These are phyloP conservation scores for Neoconidiobolus thromboides DNA, from an alignment of 371 early-diverging fungal species.

Conservation along the genomic window DNA sequence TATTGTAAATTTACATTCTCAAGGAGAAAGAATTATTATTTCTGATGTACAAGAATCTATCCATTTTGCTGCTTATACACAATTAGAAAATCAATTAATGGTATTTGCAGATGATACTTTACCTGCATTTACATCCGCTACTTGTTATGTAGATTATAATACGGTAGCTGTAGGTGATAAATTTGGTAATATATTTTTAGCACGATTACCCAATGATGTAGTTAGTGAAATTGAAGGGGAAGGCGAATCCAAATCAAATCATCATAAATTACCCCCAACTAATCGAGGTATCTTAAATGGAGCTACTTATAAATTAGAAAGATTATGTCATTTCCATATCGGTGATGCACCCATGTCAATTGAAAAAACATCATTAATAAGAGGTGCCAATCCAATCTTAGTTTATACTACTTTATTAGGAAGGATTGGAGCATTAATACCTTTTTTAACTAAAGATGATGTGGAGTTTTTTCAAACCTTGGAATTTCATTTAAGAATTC, in stretches of 20 bases:
- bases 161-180: slow-evolving; percentile 88
- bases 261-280: slow-evolving; percentile 21
- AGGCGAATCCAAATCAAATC: background rate
- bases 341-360: slow-evolving; percentile 76
- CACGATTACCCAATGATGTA: slow-evolving; percentile 42
- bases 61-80: slow-evolving; percentile 53
- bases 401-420: slow-evolving; percentile 79
- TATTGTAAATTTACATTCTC: slow-evolving; percentile 54
- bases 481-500: slow-evolving; percentile 78
- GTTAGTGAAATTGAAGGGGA: slow-evolving; percentile 71
- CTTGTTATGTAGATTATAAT: slow-evolving; percentile 74
- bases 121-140: slow-evolving; percentile 70
- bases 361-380: slow-evolving; percentile 48
- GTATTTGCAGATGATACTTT: slow-evolving; percentile 86
- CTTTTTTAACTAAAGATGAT: slow-evolving; percentile 72
- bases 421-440: slow-evolving; percentile 60
- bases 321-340: slow-evolving; percentile 54
- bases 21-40: slow-evolving; percentile 69
- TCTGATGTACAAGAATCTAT: slow-evolving; percentile 80
- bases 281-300: slow-evolving; percentile 64
- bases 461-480: slow-evolving; percentile 82
- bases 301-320: slow-evolving; percentile 61
- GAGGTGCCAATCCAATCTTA: slow-evolving; percentile 69
- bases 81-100: slow-evolving; percentile 55
- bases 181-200: slow-evolving; percentile 81